A percentile compares a stretch with the other conserved stretches of the same genome.
These are phyloP conservation scores for Epichloe sibirici DNA, from an alignment of 2,329 filamentous ascomycete species.

Conservation along the genomic window DNA sequence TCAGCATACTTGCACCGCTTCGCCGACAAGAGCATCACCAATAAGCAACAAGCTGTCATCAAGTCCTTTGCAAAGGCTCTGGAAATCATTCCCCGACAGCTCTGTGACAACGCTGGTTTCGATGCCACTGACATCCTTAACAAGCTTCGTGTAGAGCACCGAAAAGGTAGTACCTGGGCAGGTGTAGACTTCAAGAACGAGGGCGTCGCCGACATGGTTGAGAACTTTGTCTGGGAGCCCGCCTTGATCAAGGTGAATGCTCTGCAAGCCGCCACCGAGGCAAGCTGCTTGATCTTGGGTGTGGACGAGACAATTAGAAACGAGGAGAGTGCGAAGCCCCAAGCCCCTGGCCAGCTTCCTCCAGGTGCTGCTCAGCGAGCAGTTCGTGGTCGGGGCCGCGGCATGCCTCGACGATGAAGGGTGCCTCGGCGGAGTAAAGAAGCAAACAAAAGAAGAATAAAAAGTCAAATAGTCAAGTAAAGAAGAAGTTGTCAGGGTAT, in stretches of 20 bases:
- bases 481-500: not conserved
- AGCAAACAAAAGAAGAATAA: slow-evolving; percentile 2
- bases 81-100: slow-evolving; percentile 89
- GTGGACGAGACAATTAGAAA: slow-evolving; percentile 99
- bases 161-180: slow-evolving; percentile 85
- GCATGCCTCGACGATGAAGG: slow-evolving; percentile 71
- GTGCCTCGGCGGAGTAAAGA: not conserved
- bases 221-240: slow-evolving; percentile 94
- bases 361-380: slow-evolving; percentile 82
- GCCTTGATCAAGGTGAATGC: slow-evolving; percentile 94
- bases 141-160: slow-evolving; percentile 88
- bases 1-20: slow-evolving; percentile 87
- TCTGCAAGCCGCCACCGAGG: slow-evolving; percentile 90
- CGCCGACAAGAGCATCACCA: slow-evolving; percentile 80
- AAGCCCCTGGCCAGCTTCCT: slow-evolving; percentile 67
- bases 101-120: slow-evolving; percentile 97
- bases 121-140: slow-evolving; percentile 98
- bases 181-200: slow-evolving; percentile 92
- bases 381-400: slow-evolving; percentile 68
- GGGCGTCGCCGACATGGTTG: slow-evolving; percentile 88
- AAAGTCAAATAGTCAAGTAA: not conserved
- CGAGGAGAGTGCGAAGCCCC: slow-evolving; percentile 78
- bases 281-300: slow-evolving; percentile 84
- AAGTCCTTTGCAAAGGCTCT: slow-evolving; percentile 96
- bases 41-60: slow-evolving; percentile 96